Evolutionary conservation across 2,329 filamentous ascomycete genomes (phyloP), one percentile per base, ranked within the genome.

Genomic region (Thelonectria rubi): DNA sequence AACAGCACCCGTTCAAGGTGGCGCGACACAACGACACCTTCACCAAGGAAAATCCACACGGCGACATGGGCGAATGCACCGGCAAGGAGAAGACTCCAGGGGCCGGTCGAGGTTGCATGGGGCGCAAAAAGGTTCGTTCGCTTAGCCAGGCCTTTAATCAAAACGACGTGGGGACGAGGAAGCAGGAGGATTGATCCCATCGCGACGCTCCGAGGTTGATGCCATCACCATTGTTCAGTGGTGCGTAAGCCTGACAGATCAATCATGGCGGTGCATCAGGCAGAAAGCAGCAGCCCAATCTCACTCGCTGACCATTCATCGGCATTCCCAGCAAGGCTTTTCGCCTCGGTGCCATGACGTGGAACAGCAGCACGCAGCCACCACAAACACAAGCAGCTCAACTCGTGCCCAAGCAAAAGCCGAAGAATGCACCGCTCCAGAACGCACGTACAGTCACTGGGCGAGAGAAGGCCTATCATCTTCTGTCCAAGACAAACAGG

Each of bases 111-210:
- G 34, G 34, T 37, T 15, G 49, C 49, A 52, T 52, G 49, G 49
- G 37, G 17, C 49, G 48, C 48, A 40, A 48, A 56, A 48, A 42
- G 58, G 58, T 60, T 60, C 58, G 52, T 55, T 55, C 46, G 58
- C 58, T 60, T 55, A 51, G 39, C 50, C 53, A 40, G 53, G 53
- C 53, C 48, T 56, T 53, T 61, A 61, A 61, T 61, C 34, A 61
- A 61, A 61, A 40, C 53, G 18, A 45, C 42, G 48, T 53, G 42
- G 26, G 51, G 48, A 51, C 46, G 48, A 37, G 34, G 12, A 12
- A 12, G 14, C 5, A 34, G 21, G 10, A 50, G 30, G 17, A 40
- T 40, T 21, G 20, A 21, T 21, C 17, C 17, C 21, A 12, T 37
- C 34, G 15, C 32, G 10, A 34, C 14, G 10, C 32, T 34, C 14